These are phyloP conservation scores for Paramecium bursaria DNA, from an alignment of 73 alveolate genomes.

Conservation along the genomic window DNA sequence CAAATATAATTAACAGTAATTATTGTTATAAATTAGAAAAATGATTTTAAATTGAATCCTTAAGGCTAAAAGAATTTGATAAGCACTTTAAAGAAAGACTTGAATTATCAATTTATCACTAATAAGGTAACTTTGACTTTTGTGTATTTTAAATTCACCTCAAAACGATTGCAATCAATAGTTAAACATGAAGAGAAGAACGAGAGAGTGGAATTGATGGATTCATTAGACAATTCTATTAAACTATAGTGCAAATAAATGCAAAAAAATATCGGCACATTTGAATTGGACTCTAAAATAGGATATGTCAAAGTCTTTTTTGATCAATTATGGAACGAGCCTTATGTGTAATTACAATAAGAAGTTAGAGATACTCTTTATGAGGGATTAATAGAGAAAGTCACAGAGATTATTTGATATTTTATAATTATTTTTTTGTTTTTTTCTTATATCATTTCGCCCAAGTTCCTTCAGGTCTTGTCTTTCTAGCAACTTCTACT, in stretches of 20 bases:
- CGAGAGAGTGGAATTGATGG: neutral
- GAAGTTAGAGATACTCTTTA: neutral
- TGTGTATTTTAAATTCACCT: constrained; percentile 29
- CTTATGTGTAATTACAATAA: neutral
- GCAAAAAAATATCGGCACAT: constrained; percentile 2
- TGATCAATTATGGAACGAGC: constrained; percentile 47
- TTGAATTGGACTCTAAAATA: constrained; percentile 50
- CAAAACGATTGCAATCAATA: constrained; percentile 32
- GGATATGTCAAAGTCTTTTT: constrained; percentile 36
- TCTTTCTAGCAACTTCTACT: constrained; percentile 70
- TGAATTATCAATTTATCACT: neutral
- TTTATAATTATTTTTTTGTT: too few relatives aligned
- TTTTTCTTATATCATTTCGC: too few relatives aligned
- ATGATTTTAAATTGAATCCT: constrained; percentile 18
- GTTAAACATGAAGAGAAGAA: constrained; percentile 5
- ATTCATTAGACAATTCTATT: neutral
- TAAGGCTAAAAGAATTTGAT: constrained; percentile 2
- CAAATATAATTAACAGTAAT: neutral
- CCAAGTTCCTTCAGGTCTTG: too few relatives aligned
- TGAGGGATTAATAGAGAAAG: constrained; percentile 9
- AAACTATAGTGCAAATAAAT: neutral
- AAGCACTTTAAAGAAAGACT: constrained; percentile 3
- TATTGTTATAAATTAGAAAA: too few relatives aligned
- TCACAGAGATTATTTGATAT: constrained; percentile 39
- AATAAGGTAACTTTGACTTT: constrained; percentile 21